A percentile compares a stretch with the other conserved stretches of the same genome.
phyloP scores from a whole-genome alignment of 1,139 yeast species.

The Spathaspora sp. region DNA sequence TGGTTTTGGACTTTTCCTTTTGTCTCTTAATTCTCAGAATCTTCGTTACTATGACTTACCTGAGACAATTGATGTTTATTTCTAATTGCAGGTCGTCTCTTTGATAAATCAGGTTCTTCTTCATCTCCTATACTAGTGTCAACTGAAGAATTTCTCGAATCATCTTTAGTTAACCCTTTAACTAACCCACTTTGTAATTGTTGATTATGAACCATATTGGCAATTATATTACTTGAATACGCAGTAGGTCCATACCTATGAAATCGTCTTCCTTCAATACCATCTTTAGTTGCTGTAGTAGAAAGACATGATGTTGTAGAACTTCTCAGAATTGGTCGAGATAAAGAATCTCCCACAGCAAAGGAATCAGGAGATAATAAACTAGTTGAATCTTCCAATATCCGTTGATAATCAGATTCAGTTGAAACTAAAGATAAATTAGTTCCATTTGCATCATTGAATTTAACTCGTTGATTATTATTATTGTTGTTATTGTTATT shows the following conservation, averaged over 20 bases:
- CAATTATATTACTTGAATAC: conserved; percentile 33
- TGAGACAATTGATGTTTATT: not conserved
- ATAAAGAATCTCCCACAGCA: conserved; percentile 20
- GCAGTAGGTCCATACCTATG: conserved; percentile 45
- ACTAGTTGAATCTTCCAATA: conserved; percentile 6
- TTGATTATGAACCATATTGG: conserved; percentile 31
- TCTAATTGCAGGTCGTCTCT: not conserved
- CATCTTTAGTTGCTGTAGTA: conserved; percentile 73
- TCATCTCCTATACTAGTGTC: conserved; percentile 2
- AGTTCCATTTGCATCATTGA: conserved; percentile 15
- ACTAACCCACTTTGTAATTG: conserved; percentile 5
- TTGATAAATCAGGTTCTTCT: not conserved
- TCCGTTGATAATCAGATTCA: conserved; percentile 24
- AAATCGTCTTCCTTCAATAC: conserved; percentile 61
- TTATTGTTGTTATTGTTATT: conserved; percentile 2
- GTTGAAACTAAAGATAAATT: conserved; percentile 28
- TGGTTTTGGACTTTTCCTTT: not conserved
- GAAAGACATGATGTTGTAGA: conserved; percentile 66
- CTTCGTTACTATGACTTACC: not conserved
- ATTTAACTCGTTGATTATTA: conserved; percentile 4
- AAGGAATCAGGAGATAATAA: conserved; percentile 7
- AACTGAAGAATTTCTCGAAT: not conserved
- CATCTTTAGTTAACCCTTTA: not conserved
- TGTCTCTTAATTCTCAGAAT: not conserved
- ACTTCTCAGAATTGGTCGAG: conserved; percentile 59